phyloP scores from a whole-genome alignment of 768 basidiomycete genomes.

The Tubosaeta brunneosetosa region DNA sequence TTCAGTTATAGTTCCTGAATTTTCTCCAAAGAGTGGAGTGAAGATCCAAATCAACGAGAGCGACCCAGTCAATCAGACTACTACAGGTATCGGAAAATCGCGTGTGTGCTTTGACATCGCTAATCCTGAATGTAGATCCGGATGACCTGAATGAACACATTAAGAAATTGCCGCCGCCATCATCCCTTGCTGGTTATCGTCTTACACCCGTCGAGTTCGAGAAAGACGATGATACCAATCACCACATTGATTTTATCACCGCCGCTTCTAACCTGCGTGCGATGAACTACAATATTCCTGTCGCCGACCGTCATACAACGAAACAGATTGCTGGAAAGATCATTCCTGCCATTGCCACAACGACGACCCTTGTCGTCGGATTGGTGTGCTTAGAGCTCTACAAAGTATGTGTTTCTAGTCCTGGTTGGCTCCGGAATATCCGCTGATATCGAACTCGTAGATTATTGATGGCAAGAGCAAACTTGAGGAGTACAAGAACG shows the following conservation, averaged over 20 bases:
- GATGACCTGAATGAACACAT: slow-evolving; percentile 54
- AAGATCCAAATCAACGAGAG: slow-evolving; percentile 92
- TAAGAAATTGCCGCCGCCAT: slow-evolving; percentile 78
- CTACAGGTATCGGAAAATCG: slow-evolving; percentile 14
- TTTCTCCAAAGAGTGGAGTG: slow-evolving; percentile 88
- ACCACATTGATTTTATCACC: slow-evolving; percentile 99
- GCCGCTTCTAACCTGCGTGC: slow-evolving; percentile 96
- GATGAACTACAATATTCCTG: slow-evolving; percentile 85
- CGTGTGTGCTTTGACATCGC: not conserved
- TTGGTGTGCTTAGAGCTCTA: slow-evolving; percentile 94
- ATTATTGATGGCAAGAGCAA: slow-evolving; percentile 94
- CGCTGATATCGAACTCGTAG: slow-evolving; percentile 36
- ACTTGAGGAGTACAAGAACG: slow-evolving; percentile 96
- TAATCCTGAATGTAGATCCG: slow-evolving; percentile 31
- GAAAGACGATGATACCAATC: slow-evolving; percentile 97
- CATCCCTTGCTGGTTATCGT: slow-evolving; percentile 93
- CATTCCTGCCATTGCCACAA: slow-evolving; percentile 99
- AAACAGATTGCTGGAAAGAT: slow-evolving; percentile 99
- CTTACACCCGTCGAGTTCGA: slow-evolving; percentile 95
- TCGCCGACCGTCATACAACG: slow-evolving; percentile 86
- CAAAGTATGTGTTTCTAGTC: slow-evolving; percentile 53
- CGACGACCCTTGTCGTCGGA: slow-evolving; percentile 93
- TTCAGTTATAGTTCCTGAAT: slow-evolving; percentile 81
- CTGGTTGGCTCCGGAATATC: not conserved
- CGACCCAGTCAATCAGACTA: slow-evolving; percentile 72